Evolutionary conservation across 305 asterid genomes (phyloP).

Genomic region (Fraxinus dipetala): DNA sequence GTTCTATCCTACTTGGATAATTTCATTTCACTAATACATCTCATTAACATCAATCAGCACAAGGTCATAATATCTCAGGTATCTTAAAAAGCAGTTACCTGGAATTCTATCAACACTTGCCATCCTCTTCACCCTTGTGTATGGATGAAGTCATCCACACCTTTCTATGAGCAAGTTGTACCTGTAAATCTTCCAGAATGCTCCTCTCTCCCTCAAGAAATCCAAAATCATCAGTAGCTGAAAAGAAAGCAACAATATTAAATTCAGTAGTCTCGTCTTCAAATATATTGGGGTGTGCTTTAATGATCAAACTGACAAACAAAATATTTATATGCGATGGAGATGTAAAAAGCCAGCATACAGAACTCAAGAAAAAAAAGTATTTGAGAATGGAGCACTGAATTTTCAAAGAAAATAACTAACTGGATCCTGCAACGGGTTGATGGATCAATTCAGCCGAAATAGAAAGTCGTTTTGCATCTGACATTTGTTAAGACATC

Average conservation of each 20-base stretch:
- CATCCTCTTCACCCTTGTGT: conserved; percentile 82
- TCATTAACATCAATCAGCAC: neutral
- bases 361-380: conserved; percentile 7
- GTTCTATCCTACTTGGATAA: neutral
- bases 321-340: neutral
- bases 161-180: conserved; percentile 51
- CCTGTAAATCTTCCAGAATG: conserved; percentile 46
- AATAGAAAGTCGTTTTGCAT: neutral
- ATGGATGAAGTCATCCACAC: conserved; percentile 96
- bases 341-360: neutral
- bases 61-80: conserved; percentile 1
- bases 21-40: neutral
- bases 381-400: neutral
- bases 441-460: neutral
- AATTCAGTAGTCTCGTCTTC: conserved; percentile 4
- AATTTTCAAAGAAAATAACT: conserved; percentile 12
- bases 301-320: conserved; percentile 16
- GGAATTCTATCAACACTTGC: conserved; percentile 28
- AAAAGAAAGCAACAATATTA: conserved; percentile 13
- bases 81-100: conserved; percentile 11
- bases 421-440: conserved; percentile 4
- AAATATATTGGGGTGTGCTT: conserved; percentile 3
- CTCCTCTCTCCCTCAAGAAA: conserved; percentile 13
- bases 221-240: conserved; percentile 50
- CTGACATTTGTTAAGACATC: neutral